These are phyloP conservation scores for Ogataea neopini DNA, from an alignment of 805 yeast genomes.

Conservation along the genomic window DNA sequence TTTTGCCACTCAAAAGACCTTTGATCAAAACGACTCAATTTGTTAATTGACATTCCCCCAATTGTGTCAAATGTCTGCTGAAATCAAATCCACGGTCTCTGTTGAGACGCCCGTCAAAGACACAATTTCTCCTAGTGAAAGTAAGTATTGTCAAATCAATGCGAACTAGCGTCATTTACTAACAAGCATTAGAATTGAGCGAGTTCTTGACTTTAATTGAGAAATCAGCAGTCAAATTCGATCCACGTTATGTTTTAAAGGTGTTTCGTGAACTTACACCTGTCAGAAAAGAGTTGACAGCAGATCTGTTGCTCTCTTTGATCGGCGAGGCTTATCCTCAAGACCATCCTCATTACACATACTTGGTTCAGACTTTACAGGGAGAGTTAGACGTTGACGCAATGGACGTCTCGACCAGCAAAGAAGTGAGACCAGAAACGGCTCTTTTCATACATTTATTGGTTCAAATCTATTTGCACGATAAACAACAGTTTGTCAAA, in stretches of 20 bases:
- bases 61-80: conserved; percentile 11
- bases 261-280: conserved; percentile 81
- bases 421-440: conserved; percentile 68
- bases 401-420: conserved; percentile 32
- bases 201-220: conserved; percentile 29
- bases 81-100: not conserved
- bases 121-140: conserved; percentile 9
- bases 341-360: conserved; percentile 42
- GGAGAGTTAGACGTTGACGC: conserved; percentile 36
- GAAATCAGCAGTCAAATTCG: conserved; percentile 54
- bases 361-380: conserved; percentile 40
- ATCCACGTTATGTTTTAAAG: conserved; percentile 83
- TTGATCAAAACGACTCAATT: not conserved
- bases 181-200: conserved; percentile 18
- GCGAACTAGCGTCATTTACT: conserved; percentile 3
- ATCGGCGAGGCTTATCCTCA: conserved; percentile 58
- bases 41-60: not conserved
- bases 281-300: conserved; percentile 64
- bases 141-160: conserved; percentile 14
- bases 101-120: conserved; percentile 3
- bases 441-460: conserved; percentile 79
- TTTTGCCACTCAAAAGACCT: conserved; percentile 16
- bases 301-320: conserved; percentile 54
- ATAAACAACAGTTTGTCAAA: conserved; percentile 49
- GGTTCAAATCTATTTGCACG: conserved; percentile 74